Base-by-base conservation (phyloP, 163 green algal species). In the Prototheca wickerhamii region DNA sequence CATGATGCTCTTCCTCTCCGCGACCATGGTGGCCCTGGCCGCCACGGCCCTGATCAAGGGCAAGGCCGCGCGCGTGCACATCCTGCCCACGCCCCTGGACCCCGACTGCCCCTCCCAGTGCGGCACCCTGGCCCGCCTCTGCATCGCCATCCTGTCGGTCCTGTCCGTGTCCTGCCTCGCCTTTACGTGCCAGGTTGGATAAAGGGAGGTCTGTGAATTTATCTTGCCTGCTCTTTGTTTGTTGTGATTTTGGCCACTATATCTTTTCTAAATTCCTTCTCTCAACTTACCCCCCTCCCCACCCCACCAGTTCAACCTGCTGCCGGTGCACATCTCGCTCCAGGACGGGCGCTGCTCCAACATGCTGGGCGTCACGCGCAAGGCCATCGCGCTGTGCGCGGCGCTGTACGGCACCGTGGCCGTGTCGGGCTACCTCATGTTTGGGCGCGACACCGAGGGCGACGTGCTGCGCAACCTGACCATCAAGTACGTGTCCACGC, bases 251-350 rank as follows among this genome's bases (percentile, higher is more conserved):
- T n/a, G n/a, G n/a, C n/a, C n/a, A n/a, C n/a, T n/a, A n/a, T n/a
- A n/a, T n/a, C n/a, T 44, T 15, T 44, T 44, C 37, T 44, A 49
- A 49, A n/a, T n/a, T n/a, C n/a, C n/a, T n/a, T n/a, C n/a, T n/a
- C n/a, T n/a, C n/a, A n/a, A 57, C 4, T 70, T 67, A 51, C 68
- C 69, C 23, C 65, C 46, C n/a, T n/a, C n/a, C n/a, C n/a, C n/a
- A n/a, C n/a, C n/a, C n/a, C n/a, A n/a, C 30, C 70, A 78, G 40
- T 78, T 78, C 65, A 78, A 78, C 49, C 55, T 78, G 15, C n/a
- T 78, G 23, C 64, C 72, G 21, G 49, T 78, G 31, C 60, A 65
- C 20, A 26, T n/a, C 18, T 75, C 72, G 2, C 43, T 79, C 28
- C 26, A 37, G 7, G 54, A 79, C 25, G 34, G 28, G 20, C 25